Base-by-base conservation (phyloP, 768 basidiomycete genomes). In the Leucosporidium scottii region DNA sequence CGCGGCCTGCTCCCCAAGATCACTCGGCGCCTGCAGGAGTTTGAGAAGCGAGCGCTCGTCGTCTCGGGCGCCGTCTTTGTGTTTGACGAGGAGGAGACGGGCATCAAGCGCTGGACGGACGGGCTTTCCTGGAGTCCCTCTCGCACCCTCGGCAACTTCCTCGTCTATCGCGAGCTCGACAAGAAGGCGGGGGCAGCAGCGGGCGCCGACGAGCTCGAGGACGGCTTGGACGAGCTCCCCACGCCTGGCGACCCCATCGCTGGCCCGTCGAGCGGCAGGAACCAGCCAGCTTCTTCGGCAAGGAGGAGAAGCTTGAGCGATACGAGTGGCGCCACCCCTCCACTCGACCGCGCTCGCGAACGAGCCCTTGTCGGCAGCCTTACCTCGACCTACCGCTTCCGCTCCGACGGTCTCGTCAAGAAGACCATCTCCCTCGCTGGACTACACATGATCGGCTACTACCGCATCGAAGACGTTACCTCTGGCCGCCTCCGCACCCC, bases 61-160 rank as follows among this genome's bases (percentile, higher is more conserved):
- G 87, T 87, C 23, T 89, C 87, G 9, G 93, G 93, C 65, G 89
- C 89, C 10, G 91, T 98, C 17, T 98, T 97, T 75, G 93, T 96
- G 72, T 98, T 96, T 76, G 91, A 98, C 78, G 93, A 96, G 81
- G 88, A 91, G 75, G 92, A 94, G 80, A 91, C 90, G 75, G 92
- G 93, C 31, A 98, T 98, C 81, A 94, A 93, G 81, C 84, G 93
- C 54, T 78, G 70, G 71, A 98, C 93, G 2, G 93, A 98, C 79
- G 92, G 93, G n/a, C 87, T 90, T 77, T 88, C 89, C 77, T 96
- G 93, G 93, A 90, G 88, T 73, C 93, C 93, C 0, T 89, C 87
- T 72, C 83, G 93, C 66, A 96, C 96, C 71, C 81, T 96, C 66
- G 91, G 91, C 74, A 97, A 97, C 78, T 98, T 96, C 76, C 81